A percentile compares a stretch with the other conserved stretches of the same genome.
phyloP scores from a whole-genome alignment of 176 grass and related monocot genomes.

The Neostapfia colusana region DNA sequence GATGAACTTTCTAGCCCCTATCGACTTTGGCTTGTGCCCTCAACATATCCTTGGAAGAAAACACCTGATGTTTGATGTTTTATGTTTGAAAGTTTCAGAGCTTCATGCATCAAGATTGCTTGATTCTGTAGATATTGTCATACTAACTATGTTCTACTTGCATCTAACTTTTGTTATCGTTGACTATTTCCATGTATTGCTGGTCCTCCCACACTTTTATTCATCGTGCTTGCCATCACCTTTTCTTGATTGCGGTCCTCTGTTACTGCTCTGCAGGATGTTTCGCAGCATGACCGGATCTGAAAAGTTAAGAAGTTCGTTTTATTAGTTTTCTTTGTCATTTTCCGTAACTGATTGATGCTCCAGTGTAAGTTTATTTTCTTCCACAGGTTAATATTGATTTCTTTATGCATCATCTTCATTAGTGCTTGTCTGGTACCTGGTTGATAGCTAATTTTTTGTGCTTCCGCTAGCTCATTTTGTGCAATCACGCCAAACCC shows the following conservation, averaged over 20 bases:
- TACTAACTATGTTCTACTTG: not conserved
- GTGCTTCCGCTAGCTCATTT: not conserved
- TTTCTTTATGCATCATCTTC: not conserved
- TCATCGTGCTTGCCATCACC: slow-evolving; percentile 14
- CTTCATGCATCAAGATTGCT: not conserved
- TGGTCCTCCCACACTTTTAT: slow-evolving; percentile 9
- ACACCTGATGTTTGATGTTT: not conserved
- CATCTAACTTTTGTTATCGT: not conserved
- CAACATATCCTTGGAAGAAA: not conserved
- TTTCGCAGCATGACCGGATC: not conserved
- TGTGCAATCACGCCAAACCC: not conserved
- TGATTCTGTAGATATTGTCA: not conserved
- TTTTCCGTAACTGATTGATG: slow-evolving; percentile 5
- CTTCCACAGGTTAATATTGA: not conserved
- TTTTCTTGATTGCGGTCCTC: not conserved
- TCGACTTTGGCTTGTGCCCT: not conserved
- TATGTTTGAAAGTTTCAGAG: not conserved
- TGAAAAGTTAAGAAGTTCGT: not conserved
- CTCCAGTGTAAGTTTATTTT: slow-evolving; percentile 6
- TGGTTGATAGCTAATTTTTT: not conserved
- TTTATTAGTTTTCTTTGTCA: slow-evolving; percentile 17
- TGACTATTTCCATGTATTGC: not conserved
- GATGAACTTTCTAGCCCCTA: not conserved
- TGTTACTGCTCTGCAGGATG: not conserved
- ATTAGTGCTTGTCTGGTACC: not conserved